Conservation (phyloP, 768 basidiomycete species). For the Rhizopogon vinicolor region DNA sequence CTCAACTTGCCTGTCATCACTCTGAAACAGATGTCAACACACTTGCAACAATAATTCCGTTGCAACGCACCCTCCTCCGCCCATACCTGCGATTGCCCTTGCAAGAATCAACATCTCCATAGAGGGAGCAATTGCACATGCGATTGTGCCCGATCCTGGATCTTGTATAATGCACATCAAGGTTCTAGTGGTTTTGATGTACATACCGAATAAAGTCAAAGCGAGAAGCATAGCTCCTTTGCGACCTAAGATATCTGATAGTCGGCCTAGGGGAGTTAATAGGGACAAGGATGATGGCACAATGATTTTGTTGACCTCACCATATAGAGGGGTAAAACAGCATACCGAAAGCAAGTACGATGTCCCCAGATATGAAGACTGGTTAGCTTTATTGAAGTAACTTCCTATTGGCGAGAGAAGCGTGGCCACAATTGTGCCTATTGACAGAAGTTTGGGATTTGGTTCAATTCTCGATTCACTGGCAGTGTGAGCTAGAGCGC, state of each 20-base stretch:
- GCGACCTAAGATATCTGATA: constrained; percentile 82
- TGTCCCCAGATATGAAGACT: constrained; percentile 85
- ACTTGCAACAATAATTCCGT: neutral
- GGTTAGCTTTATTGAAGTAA: constrained; percentile 73
- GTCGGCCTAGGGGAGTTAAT: constrained; percentile 51
- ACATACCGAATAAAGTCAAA: constrained; percentile 73
- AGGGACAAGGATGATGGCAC: neutral
- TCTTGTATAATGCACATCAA: constrained; percentile 13
- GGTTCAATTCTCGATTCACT: neutral
- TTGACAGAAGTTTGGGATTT: constrained; percentile 4
- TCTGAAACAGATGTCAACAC: constrained; percentile 35
- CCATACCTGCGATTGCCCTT: constrained; percentile 86
- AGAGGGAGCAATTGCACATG: constrained; percentile 82
- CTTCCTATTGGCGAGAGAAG: constrained; percentile 82
- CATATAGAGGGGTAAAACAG: constrained; percentile 88
- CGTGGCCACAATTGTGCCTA: constrained; percentile 83
- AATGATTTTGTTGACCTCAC: constrained; percentile 30
- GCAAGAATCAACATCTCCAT: constrained; percentile 81
- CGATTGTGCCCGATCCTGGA: constrained; percentile 73
- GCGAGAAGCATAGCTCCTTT: constrained; percentile 86
- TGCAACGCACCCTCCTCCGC: constrained; percentile 76
- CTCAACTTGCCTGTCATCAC: constrained; percentile 71
- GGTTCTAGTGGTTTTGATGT: constrained; percentile 10
- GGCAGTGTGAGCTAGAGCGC: constrained; percentile 15
- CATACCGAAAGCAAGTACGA: constrained; percentile 85